Evolutionary conservation across 805 yeast genomes (phyloP), one percentile per base, ranked within the genome.

Genomic region (Kodamaea kaohsiungensis): DNA sequence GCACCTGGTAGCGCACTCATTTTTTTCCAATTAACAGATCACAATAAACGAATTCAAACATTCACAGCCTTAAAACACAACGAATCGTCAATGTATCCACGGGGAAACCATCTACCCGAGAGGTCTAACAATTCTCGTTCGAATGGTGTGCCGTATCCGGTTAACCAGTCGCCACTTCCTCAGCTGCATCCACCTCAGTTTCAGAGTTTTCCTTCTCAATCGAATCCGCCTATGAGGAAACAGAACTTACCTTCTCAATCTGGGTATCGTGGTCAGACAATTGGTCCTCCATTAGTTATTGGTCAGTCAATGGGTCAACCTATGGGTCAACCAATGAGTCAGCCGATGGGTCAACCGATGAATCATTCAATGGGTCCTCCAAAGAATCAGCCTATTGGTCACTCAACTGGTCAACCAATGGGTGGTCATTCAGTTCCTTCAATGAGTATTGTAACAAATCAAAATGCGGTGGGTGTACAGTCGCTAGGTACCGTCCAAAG

Each of bases 1-100:
- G 4, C 17, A 40, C 25, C 25, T 19, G 45, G 45, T 40, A 40
- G 45, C 45, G 45, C 45, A 17, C 25, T 9, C 17, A n/a, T 16
- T 40, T 16, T 19, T 40, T 40, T 40, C 19, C 45, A 40, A 40
- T 40, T 40, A 40, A 40, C 45, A 40, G 45, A 40, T 40, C 45
- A 40, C 45, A 16, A 16, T 40, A 16, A 40, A 40, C 45, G 45
- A 40, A 17, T 22, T 22, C 19, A 13, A 39, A 38, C 17, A 7
- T 13, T 15, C 45, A 15, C 17, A 40, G n/a, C 17, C 45, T 12
- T 40, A 17, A 15, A 17, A 13, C 25, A 40, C 17, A 40, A 12
- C 2, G 19, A 16, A 16, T 40, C 45, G 19, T 16, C 45, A 38
- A 38, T 40, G 45, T 40, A 40, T 40, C 45, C 45, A 12, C 4